Evolutionary conservation across 2,329 filamentous ascomycete genomes (phyloP).

Genomic region (Colletotrichum neosansevieriae): DNA sequence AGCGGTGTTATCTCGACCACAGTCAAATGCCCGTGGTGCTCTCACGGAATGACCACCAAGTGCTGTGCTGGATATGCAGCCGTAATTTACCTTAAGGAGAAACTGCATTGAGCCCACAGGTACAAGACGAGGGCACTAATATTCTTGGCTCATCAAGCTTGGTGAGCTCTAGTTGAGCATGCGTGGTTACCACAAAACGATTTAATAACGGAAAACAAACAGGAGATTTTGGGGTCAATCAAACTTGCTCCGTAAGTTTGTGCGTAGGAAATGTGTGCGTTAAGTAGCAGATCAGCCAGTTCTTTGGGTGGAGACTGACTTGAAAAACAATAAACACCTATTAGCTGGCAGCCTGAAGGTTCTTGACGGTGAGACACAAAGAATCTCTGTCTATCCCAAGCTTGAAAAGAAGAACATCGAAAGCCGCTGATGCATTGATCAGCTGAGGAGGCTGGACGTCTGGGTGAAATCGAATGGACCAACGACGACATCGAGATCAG

Average conservation of each 20-base stretch:
- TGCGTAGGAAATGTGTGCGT: slow-evolving; percentile 18
- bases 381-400: no score
- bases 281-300: slow-evolving; percentile 5
- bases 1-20: slow-evolving; percentile 69
- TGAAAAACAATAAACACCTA: slow-evolving; percentile 16
- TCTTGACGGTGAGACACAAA: neutral
- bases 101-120: slow-evolving; percentile 58
- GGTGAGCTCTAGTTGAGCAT: neutral
- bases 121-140: neutral
- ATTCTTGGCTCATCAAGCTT: neutral
- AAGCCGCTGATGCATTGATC: no score
- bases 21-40: slow-evolving; percentile 79
- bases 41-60: slow-evolving; percentile 75
- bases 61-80: slow-evolving; percentile 79
- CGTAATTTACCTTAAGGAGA: slow-evolving; percentile 74
- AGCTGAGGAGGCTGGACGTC: no score
- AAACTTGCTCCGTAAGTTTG: neutral
- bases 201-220: neutral
- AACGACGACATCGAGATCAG: no score
- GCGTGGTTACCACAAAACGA: neutral
- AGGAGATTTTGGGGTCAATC: neutral
- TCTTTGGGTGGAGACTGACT: slow-evolving; percentile 5
- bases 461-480: no score
- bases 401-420: no score
- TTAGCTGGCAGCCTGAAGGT: neutral